A percentile compares a stretch with the other conserved stretches of the same genome.
Conservation (phyloP, 768 basidiomycete genomes). For the Scleroderma bovista region DNA sequence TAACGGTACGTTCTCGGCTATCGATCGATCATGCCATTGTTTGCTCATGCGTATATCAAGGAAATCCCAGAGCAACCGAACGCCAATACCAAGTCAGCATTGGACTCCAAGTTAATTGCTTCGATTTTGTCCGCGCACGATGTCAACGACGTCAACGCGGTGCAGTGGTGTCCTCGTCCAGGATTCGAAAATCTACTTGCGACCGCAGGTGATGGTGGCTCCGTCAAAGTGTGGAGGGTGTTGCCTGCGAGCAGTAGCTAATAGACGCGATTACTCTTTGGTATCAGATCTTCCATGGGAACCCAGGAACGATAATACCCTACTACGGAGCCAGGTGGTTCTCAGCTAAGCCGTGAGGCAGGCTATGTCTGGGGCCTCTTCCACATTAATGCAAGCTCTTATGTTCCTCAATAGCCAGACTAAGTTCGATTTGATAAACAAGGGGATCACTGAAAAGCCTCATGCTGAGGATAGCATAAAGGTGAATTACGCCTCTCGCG, state of each 20-base stretch:
- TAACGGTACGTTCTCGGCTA: slow-evolving; percentile 41
- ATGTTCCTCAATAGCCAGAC: too few relatives aligned
- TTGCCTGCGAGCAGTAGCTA: neutral
- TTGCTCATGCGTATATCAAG: slow-evolving; percentile 7
- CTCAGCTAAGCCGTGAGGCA: too few relatives aligned
- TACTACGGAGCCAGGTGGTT: neutral
- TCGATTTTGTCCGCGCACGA: slow-evolving; percentile 65
- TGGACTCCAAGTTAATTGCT: slow-evolving; percentile 48
- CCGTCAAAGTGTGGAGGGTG: slow-evolving; percentile 73
- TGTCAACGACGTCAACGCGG: slow-evolving; percentile 78
- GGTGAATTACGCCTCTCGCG: too few relatives aligned
- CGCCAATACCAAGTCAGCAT: slow-evolving; percentile 4
- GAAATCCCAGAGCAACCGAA: slow-evolving; percentile 10
- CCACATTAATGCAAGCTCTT: too few relatives aligned
- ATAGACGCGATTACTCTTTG: too few relatives aligned
- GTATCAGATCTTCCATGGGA: neutral
- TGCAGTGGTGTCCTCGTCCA: slow-evolving; percentile 74
- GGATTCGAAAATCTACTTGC: slow-evolving; percentile 66
- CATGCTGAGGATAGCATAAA: too few relatives aligned
- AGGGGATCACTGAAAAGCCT: too few relatives aligned
- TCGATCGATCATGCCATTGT: neutral
- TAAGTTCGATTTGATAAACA: too few relatives aligned
- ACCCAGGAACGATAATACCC: neutral
- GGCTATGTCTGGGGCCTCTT: too few relatives aligned
- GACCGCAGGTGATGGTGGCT: slow-evolving; percentile 83